These are phyloP conservation scores for Pythium aristosporum DNA, from an alignment of 352 stramenopile genomes.

Conservation along the genomic window DNA sequence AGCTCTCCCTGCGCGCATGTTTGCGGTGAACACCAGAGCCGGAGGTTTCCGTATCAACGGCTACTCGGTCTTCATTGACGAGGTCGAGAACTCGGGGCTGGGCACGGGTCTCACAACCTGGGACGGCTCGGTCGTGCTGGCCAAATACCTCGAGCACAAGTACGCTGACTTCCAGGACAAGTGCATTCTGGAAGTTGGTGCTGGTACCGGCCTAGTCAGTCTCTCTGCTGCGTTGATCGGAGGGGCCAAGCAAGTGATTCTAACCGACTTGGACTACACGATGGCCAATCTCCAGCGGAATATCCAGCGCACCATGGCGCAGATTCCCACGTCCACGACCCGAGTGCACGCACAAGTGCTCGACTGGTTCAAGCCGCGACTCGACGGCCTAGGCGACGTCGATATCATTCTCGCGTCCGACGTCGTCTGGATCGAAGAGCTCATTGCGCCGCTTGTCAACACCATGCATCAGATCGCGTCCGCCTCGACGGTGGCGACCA, in stretches of 20 bases:
- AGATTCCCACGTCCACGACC: constrained; percentile 6
- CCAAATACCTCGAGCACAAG: constrained; percentile 86
- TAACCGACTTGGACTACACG: constrained; percentile 89
- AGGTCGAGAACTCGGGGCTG: constrained; percentile 79
- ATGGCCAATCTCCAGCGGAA: constrained; percentile 77
- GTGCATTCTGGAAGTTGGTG: constrained; percentile 79
- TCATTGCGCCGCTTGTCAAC: constrained; percentile 81
- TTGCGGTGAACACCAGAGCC: constrained; percentile 41
- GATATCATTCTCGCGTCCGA: constrained; percentile 88
- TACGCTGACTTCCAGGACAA: constrained; percentile 29
- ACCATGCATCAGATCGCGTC: constrained; percentile 61
- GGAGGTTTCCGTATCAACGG: constrained; percentile 60
- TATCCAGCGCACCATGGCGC: constrained; percentile 38
- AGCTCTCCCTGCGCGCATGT: constrained; percentile 55
- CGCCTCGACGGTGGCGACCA: constrained; percentile 34
- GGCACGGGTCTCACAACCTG: constrained; percentile 90
- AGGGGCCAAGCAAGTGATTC: constrained; percentile 55
- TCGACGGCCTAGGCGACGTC: constrained; percentile 47
- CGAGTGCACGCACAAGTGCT: constrained; percentile 33
- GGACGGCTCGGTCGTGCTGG: constrained; percentile 90
- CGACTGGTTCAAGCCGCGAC: constrained; percentile 66
- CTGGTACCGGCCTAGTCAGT: constrained; percentile 85
- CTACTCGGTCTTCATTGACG: constrained; percentile 44
- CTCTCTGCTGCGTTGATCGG: constrained; percentile 78
- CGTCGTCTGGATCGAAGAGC: constrained; percentile 89